Evolutionary conservation across 148 eudicot genomes (phyloP).

Genomic region (Oxyria digyna): DNA sequence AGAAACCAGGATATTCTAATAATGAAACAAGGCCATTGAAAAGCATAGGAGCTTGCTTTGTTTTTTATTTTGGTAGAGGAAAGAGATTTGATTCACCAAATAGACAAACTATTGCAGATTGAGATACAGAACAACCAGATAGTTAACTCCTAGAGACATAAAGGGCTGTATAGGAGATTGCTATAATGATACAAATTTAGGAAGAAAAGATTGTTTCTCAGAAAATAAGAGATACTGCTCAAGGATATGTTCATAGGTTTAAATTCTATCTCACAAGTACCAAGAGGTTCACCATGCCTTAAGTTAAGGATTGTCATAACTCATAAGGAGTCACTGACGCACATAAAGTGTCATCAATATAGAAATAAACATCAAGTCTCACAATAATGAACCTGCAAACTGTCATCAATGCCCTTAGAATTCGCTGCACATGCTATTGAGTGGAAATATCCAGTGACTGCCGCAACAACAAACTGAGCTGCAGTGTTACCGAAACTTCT

Average conservation of each 20-base stretch:
- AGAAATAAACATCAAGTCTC: neutral
- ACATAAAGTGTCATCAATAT: neutral
- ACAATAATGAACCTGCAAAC: slow-evolving; percentile 64
- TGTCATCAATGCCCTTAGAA: slow-evolving; percentile 92
- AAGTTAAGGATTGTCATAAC: neutral
- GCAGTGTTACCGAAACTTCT: slow-evolving; percentile 49
- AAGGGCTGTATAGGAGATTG: neutral
- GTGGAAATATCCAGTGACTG: slow-evolving; percentile 93
- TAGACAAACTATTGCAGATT: no score
- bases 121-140: no score
- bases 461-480: slow-evolving; percentile 80
- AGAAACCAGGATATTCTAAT: neutral
- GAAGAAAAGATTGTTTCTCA: neutral
- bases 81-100: no score
- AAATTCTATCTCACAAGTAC: neutral
- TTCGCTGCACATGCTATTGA: slow-evolving; percentile 98
- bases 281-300: neutral
- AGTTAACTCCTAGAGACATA: no score
- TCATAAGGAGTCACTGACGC: neutral
- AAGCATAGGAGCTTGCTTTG: neutral
- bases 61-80: no score
- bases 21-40: neutral
- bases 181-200: neutral
- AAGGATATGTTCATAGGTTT: neutral
- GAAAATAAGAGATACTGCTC: neutral